Base-by-base conservation (phyloP, 306 rosid genomes). In the Cucurbita ficifolia region DNA sequence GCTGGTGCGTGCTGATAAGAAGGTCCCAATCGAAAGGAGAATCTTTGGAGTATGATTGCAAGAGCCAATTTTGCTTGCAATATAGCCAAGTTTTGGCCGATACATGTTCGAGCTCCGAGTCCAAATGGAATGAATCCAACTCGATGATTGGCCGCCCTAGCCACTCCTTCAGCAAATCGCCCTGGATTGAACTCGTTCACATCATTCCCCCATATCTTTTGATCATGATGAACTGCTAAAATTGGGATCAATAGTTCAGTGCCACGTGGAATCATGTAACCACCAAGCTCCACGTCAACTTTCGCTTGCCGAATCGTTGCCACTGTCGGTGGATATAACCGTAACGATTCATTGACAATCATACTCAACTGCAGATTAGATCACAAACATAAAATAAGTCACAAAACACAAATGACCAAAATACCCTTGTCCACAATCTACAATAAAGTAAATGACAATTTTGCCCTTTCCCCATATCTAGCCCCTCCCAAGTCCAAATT, bases 221-320 rank as follows among this genome's bases (percentile, higher is more conserved):
- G 88, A 79, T 95, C 99, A 9, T 95, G 99, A 79, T 95, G 99
- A 40, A 95, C 85, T 79, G 99, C 99, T 18, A 95, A 46, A 88
- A 95, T 95, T 7, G 97, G 99, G 49, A 95, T 79, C 43, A 95
- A 55, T 0, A 95, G 83, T 76, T 95, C 99, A 7, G 97, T 91
- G 14, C 96, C 99, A 3, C 90, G 83, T 0, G 96, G 99, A 62
- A 95, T 82, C 75, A 81, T 88, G 83, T 86, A 89, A 0, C 79
- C 86, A 0, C 96, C 97, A 1, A 95, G 79, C 9, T 91, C 93
- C 17, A 87, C 96, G 2, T 95, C 97, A 0, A 74, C 76, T 78
- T 85, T 95, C 0, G 99, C 79, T 60, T 92, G 87, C 69, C 99
- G 10, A 50, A 95, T 89, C 0, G 97, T 89, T 0, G 99, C 99